phyloP scores from a whole-genome alignment of 805 yeast genomes.

The Wickerhamiella shivajii region DNA sequence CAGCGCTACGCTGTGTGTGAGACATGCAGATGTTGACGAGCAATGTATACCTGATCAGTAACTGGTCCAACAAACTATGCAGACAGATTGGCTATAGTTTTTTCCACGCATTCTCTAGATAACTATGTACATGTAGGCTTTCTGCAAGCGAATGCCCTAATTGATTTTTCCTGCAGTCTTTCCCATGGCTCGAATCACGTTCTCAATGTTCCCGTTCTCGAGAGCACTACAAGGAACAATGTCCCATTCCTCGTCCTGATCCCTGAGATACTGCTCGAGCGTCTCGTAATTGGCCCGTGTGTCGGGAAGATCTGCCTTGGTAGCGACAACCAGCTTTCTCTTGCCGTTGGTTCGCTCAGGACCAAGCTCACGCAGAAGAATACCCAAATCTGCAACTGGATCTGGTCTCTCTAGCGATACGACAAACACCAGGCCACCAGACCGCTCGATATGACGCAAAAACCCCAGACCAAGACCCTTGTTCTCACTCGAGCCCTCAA shows the following conservation, averaged over 20 bases:
- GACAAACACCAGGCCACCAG: conserved; percentile 80
- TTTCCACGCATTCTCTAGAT: too few relatives aligned
- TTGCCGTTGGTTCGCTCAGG: conserved; percentile 43
- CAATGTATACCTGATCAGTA: too few relatives aligned
- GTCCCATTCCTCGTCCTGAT: conserved; percentile 39
- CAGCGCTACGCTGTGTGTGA: too few relatives aligned
- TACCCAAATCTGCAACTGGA: conserved; percentile 52
- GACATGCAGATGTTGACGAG: too few relatives aligned
- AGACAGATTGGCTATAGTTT: too few relatives aligned
- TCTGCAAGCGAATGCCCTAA: too few relatives aligned
- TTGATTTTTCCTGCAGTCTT: conserved; percentile 9
- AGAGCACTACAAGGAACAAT: conserved; percentile 76
- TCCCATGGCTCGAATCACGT: conserved; percentile 58
- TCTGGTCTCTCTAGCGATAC: conserved; percentile 52
- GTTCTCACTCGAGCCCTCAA: conserved; percentile 68
- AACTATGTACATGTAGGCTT: too few relatives aligned
- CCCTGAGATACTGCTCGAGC: conserved; percentile 27
- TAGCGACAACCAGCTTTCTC: conserved; percentile 62
- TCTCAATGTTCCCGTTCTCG: conserved; percentile 55
- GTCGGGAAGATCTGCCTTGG: conserved; percentile 75
- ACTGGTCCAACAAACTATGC: too few relatives aligned
- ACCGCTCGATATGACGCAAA: conserved; percentile 80
- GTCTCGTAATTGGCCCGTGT: conserved; percentile 34
- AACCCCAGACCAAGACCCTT: conserved; percentile 92
- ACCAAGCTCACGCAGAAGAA: conserved; percentile 61